Evolutionary conservation across 495 filamentous ascomycete species (phyloP), one percentile per base, ranked within the genome.

Genomic region (Halenospora varia): DNA sequence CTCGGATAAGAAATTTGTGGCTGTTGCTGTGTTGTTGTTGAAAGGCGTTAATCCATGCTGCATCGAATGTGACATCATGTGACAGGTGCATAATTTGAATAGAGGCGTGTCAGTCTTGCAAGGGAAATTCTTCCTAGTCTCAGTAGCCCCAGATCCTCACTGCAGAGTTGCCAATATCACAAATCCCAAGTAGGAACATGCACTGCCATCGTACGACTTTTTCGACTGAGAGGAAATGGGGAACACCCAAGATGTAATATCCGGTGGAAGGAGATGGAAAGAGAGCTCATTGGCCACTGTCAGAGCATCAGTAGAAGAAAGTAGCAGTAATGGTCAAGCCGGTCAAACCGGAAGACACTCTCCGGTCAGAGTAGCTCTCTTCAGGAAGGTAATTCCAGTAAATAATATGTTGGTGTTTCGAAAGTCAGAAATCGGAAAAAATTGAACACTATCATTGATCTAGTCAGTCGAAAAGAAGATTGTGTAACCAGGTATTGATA

Each of bases 21-120:
- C 18, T 10, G 23, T 22, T 48, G 46, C 13, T 18, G n/a, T 15
- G 46, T 48, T 19, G 42, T 25, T 56, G 44, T 35, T 56, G 42
- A 15, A 48, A n/a, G 13, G 51, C 51, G 10, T 20, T 18, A 15
- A 51, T 42, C 55, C 61, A 40, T 60, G 57, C 41, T 25, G 53
- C 61, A 60, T 59, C 13, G 1, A 23, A 10, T 13, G 19, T 13
- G 2, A 39, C 53, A n/a, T 64, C 61, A 64, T 64, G 61, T 64
- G 61, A 60, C 55, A 46, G 41, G 10, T 57, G 53, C 58, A 60
- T 54, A 55, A 3, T 24, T 15, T 25, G 49, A 35, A 35, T 18
- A 25, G 39, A 15, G 20, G n/a, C 17, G 15, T 60, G 50, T 54
- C 54, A 42, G 57, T 40, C 13, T 40, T 48, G 19, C 29, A 35